Evolutionary conservation across 2,329 filamentous ascomycete genomes (phyloP).

Genomic region (Cercospora sp.): DNA sequence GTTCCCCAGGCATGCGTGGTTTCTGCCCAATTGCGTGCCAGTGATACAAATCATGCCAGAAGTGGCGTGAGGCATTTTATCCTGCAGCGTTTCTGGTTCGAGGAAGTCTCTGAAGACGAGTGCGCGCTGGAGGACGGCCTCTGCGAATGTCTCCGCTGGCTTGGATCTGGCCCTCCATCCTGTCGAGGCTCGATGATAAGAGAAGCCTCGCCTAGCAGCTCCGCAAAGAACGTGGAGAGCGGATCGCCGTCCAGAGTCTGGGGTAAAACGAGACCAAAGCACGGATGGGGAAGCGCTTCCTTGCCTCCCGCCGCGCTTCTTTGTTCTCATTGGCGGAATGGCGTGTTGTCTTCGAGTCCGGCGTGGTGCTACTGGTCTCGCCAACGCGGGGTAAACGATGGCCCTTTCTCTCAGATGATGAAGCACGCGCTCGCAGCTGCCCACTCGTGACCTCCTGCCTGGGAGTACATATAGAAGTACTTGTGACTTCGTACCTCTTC

Average conservation of each 20-base stretch:
- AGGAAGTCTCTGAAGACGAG: neutral
- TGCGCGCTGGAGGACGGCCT: neutral
- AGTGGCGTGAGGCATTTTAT: slow-evolving; percentile 12
- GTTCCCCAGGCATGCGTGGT: neutral
- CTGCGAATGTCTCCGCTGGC: neutral
- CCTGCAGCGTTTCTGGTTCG: neutral
- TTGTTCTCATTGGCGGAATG: neutral
- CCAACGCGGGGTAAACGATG: slow-evolving; percentile 7
- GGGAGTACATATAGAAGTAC: neutral
- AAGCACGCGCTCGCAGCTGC: neutral
- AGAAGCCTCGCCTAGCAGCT: neutral
- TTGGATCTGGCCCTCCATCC: neutral
- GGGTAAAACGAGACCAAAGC: slow-evolving; percentile 1
- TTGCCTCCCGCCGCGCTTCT: neutral
- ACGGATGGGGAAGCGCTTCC: slow-evolving; percentile 3
- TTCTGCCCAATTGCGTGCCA: slow-evolving; percentile 16
- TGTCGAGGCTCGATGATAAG: neutral
- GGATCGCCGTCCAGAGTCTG: neutral
- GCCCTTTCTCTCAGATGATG: neutral
- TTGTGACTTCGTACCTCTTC: neutral
- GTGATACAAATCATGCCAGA: slow-evolving; percentile 12
- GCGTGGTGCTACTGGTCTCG: neutral
- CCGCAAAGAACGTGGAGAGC: neutral
- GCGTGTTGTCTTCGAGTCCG: neutral
- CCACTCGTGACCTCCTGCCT: neutral